Base-by-base conservation (phyloP, 495 filamentous ascomycete species). In the Margaritispora aquatica region DNA sequence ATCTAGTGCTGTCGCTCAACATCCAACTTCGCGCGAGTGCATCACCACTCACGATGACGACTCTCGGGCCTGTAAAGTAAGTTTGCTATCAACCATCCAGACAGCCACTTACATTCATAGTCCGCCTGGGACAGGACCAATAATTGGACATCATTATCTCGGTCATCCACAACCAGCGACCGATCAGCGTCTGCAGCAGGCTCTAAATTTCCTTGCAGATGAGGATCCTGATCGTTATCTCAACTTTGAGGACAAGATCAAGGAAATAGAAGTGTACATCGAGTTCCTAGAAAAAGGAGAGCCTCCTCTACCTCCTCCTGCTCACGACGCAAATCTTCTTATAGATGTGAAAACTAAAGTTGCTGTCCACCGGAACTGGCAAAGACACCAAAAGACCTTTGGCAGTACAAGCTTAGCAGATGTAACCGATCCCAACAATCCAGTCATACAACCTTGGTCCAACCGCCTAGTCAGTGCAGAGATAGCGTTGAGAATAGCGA, bases 201-300 rank as follows among this genome's bases (percentile, higher is more conserved):
- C 23, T 13, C 62, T 31, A 23, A 67, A 62, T 34, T 67, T 62
- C 29, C 65, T 67, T 24, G 62, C 65, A 0, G 65, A 67, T 44
- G 65, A 67, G 53, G 65, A 67, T 55, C 34, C 44, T 5, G 27
- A 62, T 51, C 59, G 65, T 3, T 36, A 47, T 17, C 49, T 62
- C 0, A 1, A 47, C 5, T 67, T 64, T 22, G 27, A 27, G 1
- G 21, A 10, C 13, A 54, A 53, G 17, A 31, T 67, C 15, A 31
- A 2, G 2, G 24, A 67, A 26, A 59, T 67, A 24, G 62, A 60
- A 34, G 56, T 60, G 4, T 65, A 60, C 27, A 23, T 65, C 13
- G 26, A 36, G 15, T 24, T 58, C 21, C 51, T 65, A 15, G 53
- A 62, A 52, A 44, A 9, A 10, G n/a, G n/a, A n/a, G n/a, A n/a